A percentile compares a stretch with the other conserved stretches of the same genome.
These are phyloP conservation scores for Nymphaea thermarum DNA, from an alignment of 164 flowering plant genomes.

Conservation along the genomic window DNA sequence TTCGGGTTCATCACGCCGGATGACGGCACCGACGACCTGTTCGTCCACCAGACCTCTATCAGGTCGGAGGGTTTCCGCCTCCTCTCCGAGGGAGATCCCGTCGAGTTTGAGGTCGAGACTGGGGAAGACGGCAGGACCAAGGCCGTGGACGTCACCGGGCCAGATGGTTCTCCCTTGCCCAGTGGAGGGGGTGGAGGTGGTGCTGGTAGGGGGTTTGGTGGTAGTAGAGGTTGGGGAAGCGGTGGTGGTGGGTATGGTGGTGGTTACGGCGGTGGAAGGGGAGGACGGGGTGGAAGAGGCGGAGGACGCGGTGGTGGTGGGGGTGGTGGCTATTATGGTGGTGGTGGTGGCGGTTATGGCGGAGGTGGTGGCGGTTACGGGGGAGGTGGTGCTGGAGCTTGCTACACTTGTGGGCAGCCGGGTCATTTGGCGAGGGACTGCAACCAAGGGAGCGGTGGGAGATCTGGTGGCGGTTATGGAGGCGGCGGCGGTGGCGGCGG, in stretches of 20 bases:
- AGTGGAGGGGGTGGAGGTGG: conserved; percentile 27
- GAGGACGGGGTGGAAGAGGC: conserved; percentile 19
- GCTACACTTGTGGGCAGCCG: conserved; percentile 8
- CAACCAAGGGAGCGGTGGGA: conserved; percentile 7
- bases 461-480: conserved; percentile 7
- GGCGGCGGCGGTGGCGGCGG: not conserved
- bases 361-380: conserved; percentile 22
- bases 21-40: conserved; percentile 86
- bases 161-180: conserved; percentile 26
- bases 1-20: conserved; percentile 84
- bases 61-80: conserved; percentile 68
- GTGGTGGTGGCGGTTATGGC: conserved; percentile 20
- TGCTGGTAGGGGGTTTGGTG: conserved; percentile 17
- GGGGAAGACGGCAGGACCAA: conserved; percentile 57
- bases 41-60: conserved; percentile 86
- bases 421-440: conserved; percentile 41
- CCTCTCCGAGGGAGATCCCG: conserved; percentile 64
- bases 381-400: conserved; percentile 11
- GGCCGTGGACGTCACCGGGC: conserved; percentile 88
- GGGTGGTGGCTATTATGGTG: conserved; percentile 25
- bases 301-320: conserved; percentile 23
- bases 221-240: conserved; percentile 15
- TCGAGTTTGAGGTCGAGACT: conserved; percentile 53
- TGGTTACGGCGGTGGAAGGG: conserved; percentile 20
- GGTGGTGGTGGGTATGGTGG: conserved; percentile 21